Percentiles rank a stretch among this genome's conserved stretches.
These are phyloP conservation scores for Eutrema japonicum DNA, from an alignment of 345 rosid species.

Conservation along the genomic window DNA sequence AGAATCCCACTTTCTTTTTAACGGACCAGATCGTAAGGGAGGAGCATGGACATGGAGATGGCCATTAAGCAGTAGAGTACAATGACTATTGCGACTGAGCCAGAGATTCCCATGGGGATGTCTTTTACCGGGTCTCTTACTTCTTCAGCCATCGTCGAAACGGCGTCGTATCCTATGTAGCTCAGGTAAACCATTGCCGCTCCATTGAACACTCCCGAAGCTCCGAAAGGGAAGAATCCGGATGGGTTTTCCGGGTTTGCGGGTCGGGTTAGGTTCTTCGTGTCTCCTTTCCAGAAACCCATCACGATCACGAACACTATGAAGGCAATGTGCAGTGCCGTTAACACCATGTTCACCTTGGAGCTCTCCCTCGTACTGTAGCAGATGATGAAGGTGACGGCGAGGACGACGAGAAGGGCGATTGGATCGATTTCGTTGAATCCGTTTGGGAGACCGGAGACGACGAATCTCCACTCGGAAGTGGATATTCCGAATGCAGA, in stretches of 20 bases:
- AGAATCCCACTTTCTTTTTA: too few relatives aligned
- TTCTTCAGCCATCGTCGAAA: conserved; percentile 95
- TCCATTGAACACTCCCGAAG: conserved; percentile 74
- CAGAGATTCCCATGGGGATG: conserved; percentile 85
- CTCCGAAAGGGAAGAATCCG: conserved; percentile 79
- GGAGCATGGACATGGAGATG: conserved; percentile 82
- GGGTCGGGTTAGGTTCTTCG: conserved; percentile 63
- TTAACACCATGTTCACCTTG: conserved; percentile 69
- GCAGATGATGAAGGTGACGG: conserved; percentile 73
- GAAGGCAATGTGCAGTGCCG: conserved; percentile 76
- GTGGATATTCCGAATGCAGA: conserved; percentile 68
- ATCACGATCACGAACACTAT: conserved; percentile 66
- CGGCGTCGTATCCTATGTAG: conserved; percentile 92
- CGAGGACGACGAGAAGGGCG: conserved; percentile 65
- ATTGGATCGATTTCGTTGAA: conserved; percentile 72
- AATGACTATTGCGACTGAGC: conserved; percentile 75
- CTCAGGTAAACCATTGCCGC: conserved; percentile 85
- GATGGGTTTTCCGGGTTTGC: conserved; percentile 55
- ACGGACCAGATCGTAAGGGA: conserved; percentile 71
- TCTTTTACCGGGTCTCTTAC: conserved; percentile 79
- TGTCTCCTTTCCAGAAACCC: conserved; percentile 79
- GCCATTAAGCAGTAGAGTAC: conserved; percentile 89
- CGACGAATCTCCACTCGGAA: conserved; percentile 62
- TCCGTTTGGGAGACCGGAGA: conserved; percentile 67
- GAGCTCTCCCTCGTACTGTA: conserved; percentile 88